Evolutionary conservation across 495 filamentous ascomycete species (phyloP), one percentile per base, ranked within the genome.

Genomic region (Podospora bellae-mahoneyi): DNA sequence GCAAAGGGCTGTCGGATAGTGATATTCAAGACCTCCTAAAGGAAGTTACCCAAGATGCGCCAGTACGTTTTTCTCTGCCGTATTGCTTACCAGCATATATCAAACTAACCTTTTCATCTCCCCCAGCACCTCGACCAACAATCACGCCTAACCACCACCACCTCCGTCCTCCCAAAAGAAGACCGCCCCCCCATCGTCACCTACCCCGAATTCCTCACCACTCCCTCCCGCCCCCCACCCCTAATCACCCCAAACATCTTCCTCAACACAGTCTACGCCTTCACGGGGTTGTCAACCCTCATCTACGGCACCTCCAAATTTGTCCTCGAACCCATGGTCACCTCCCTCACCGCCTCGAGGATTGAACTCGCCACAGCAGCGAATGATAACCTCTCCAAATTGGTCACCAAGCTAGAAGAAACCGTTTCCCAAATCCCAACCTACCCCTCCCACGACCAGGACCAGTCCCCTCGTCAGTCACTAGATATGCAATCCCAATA

Each of bases 191-290:
- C 94, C n/a, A 93, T 99, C 71, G 90, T 98, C 73, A 99, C 95
- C 27, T 98, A 97, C 79, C 95, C 95, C 60, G 95, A 99, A 78
- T 97, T 97, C 79, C 88, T 98, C 71, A 82, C 83, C 23, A 91
- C 90, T 34, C 88, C 92, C 7, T 70, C 76, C 1, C 78, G 77
- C 3, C 80, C 84, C 16, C 80, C 84, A 13, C 93, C 95, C 0
- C 81, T 98, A 2, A 84, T 98, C 39, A 95, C 92, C 18, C 85
- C 89, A 67, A 81, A 83, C 54, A 87, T 89, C 55, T 83, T 97
- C 48, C 81, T 94, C 62, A 91, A 88, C 76, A 90, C 93, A 15
- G 81, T 94, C 71, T 93, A 97, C 78, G 82, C 90, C 70, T 88
- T 91, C 15, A 86, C 86, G 15, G 90, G 87, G 13, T 75, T 92